Base-by-base conservation (phyloP, 768 basidiomycete species). In the Termitomyces sp. region DNA sequence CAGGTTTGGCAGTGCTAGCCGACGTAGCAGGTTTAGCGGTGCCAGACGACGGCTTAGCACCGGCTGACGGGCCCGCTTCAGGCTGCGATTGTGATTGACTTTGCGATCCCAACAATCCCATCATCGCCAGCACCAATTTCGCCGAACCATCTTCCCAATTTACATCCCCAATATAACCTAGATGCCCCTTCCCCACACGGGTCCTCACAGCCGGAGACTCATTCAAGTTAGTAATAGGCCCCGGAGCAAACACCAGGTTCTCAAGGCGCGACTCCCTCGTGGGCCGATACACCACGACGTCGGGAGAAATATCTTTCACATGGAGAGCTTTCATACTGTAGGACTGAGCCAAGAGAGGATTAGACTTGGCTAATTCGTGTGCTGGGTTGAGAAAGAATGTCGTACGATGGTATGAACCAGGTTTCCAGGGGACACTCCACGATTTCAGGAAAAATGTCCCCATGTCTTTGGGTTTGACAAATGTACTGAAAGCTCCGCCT, bases 261-360 rank as follows among this genome's bases (percentile, higher is more conserved):
- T 72, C 61, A 3, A 65, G 49, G 31, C 58, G 57, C 10, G 69
- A 72, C 21, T 59, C 60, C 1, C 61, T 48, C 2, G 63, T 69
- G 12, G 69, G 59, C 17, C 35, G 44, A 57, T 80, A 79, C 0
- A 79, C 54, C 16, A 69, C 69, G 23, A 65, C 62, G 35, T 70
- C 68, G 12, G 67, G 58, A 8, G 59, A 49, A 40, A 74, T 68
- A 42, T 67, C 64, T 53, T 63, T 65, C 54, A 77, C 53, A 54
- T 75, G 71, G 5, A 76, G 60, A 0, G 75, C 70, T 62, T 78
- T 79, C 76, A 78, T 78, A 62, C 75, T 77, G 62, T 73, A 76
- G 0, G 69, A 66, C 5, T 45, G 21, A 3, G 48, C 53, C 7
- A 76, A 60, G 2, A 66, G 67, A 0, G 70, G 66, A 53, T 73